Percentiles rank a stretch among this genome's conserved stretches.
Evolutionary conservation across 768 basidiomycete genomes (phyloP).

Genomic region (Boletus speciosus): DNA sequence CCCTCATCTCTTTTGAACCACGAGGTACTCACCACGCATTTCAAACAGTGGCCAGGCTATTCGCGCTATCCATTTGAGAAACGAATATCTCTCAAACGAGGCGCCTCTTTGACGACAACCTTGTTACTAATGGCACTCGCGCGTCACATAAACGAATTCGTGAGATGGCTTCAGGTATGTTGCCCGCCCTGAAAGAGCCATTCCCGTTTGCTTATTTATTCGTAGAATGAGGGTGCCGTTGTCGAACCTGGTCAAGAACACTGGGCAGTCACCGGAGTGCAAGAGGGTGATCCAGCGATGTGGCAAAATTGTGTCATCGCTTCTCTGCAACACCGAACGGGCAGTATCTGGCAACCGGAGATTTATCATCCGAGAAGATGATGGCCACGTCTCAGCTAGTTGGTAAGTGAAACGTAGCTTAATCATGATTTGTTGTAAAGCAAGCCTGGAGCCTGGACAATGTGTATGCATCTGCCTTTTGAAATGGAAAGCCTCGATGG

Average conservation of each 20-base stretch:
- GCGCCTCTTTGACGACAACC: slow-evolving; percentile 29
- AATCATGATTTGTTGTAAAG: slow-evolving; percentile 9
- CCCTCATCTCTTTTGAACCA: neutral
- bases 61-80: slow-evolving; percentile 35
- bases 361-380: slow-evolving; percentile 31
- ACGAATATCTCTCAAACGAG: slow-evolving; percentile 34
- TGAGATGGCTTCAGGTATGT: slow-evolving; percentile 32
- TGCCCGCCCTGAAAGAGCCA: neutral
- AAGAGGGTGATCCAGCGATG: slow-evolving; percentile 15
- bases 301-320: slow-evolving; percentile 38
- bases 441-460: slow-evolving; percentile 14
- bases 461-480: slow-evolving; percentile 1
- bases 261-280: slow-evolving; percentile 33
- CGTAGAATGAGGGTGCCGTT: slow-evolving; percentile 25
- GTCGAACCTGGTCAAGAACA: slow-evolving; percentile 37
- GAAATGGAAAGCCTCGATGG: neutral
- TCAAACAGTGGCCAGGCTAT: slow-evolving; percentile 49
- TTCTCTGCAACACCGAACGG: slow-evolving; percentile 36
- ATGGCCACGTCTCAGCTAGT: neutral
- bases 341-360: slow-evolving; percentile 44
- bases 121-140: slow-evolving; percentile 32
- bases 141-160: slow-evolving; percentile 30
- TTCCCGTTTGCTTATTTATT: neutral
- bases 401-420: slow-evolving; percentile 3
- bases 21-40: neutral